Evolutionary conservation across 108 stramenopile species (phyloP), one percentile per base, ranked within the genome.

Genomic region (Bacterosira constricta): DNA sequence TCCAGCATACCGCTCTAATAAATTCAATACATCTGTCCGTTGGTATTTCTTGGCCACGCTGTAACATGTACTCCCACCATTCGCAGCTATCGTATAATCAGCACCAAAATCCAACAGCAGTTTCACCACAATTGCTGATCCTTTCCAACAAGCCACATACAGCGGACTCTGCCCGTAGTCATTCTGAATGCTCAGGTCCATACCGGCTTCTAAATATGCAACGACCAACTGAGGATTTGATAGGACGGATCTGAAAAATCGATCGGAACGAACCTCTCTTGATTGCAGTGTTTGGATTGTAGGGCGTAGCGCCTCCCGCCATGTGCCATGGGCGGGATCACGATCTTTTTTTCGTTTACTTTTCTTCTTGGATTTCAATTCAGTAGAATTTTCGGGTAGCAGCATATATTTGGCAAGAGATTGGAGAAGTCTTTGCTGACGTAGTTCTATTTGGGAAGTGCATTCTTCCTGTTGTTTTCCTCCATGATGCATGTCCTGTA

Each of bases 91-190:
- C 0, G 8, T 51, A 7, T 52, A 25, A 86, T 85, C 84, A 25
- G 87, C 88, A 7, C 90, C 90, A 68, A 66, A 82, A 13, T 88
- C 63, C 27, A 94, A 60, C 15, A 94, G 59, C 51, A 67, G 36
- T 31, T 73, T 9, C 7, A 86, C 79, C 32, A 84, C 68, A 0
- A 58, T 50, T 6, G 51, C 25, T 59, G 83, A 73, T 12, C 89
- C 89, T 35, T 66, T 74, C 90, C 87, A 91, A 27, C 80, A 83
- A 8, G 88, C 84, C 30, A 92, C 62, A 77, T 90, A 94, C 54
- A 94, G 50, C 2, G 88, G 78, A 6, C 88, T 85, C 47, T 94
- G 93, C 4, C 88, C 88, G 52, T 91, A 94, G 37, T 86, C 86
- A 63, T 93, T 90, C 37, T 56, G 71, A 18, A 62, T 39, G 59